phyloP scores from a whole-genome alignment of 1,139 yeast genomes.

The Cylindricascospora bacillispora region DNA sequence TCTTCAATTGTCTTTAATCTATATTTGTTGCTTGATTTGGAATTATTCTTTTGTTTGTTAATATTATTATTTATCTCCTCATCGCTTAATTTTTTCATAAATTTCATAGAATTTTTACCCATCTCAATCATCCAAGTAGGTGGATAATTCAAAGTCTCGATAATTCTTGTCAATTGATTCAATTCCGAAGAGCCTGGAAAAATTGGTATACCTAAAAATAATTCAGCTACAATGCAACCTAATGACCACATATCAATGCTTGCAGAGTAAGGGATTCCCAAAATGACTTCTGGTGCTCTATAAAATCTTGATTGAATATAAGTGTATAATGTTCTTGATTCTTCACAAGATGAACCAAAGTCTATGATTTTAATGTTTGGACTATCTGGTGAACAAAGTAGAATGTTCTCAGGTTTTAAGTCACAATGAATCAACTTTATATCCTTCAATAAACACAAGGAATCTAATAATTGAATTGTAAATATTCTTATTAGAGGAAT shows the following conservation, averaged over 20 bases:
- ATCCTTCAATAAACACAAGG: constrained; percentile 67
- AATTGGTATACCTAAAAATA: constrained; percentile 83
- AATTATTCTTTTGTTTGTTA: constrained; percentile 1
- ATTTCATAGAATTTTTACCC: constrained; percentile 73
- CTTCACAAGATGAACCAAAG: constrained; percentile 94
- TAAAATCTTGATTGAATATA: constrained; percentile 93
- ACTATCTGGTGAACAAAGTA: constrained; percentile 67
- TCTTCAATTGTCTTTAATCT: constrained; percentile 45
- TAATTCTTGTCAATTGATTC: constrained; percentile 74
- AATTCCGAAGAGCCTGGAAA: constrained; percentile 94
- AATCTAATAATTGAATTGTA: constrained; percentile 68
- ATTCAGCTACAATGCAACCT: constrained; percentile 92
- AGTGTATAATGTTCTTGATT: constrained; percentile 77
- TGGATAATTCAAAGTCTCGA: constrained; percentile 74
- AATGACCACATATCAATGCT: constrained; percentile 98
- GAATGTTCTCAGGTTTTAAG: constrained; percentile 87
- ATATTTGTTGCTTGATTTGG: constrained; percentile 22
- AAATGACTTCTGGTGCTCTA: constrained; percentile 87
- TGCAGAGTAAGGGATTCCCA: constrained; percentile 83
- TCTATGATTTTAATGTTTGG: constrained; percentile 90
- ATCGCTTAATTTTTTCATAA: constrained; percentile 38
- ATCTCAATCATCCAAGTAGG: constrained; percentile 95
- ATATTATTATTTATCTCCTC: constrained; percentile 26
- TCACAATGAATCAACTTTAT: constrained; percentile 91
- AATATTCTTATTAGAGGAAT: constrained; percentile 69